phyloP scores from a whole-genome alignment of 2,329 filamentous ascomycete genomes.

The Fusarium humuli region DNA sequence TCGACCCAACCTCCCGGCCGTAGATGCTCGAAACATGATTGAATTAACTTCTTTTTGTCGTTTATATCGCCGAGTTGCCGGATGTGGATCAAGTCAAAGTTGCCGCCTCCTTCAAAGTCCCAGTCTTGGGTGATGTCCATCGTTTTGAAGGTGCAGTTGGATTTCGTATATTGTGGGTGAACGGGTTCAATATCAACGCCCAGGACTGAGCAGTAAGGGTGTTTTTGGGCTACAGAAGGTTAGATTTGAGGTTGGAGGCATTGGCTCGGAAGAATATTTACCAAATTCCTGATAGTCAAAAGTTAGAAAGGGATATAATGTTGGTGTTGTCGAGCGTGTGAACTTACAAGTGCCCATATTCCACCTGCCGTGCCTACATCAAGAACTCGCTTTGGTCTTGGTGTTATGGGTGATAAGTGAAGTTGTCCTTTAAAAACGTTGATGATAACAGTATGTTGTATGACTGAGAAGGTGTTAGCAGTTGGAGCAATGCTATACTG shows the following conservation, averaged over 20 bases:
- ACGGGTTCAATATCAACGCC: constrained; percentile 41
- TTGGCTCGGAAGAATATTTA: neutral
- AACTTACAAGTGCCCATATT: constrained; percentile 39
- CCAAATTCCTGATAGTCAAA: constrained; percentile 34
- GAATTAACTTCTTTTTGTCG: constrained; percentile 30
- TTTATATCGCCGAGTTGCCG: constrained; percentile 36
- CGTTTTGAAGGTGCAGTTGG: constrained; percentile 35
- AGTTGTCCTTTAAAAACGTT: constrained; percentile 40
- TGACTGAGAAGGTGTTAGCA: constrained; percentile 15
- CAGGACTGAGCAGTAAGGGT: constrained; percentile 37
- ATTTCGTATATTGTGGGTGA: constrained; percentile 25
- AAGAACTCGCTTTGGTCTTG: constrained; percentile 34
- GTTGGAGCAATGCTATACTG: neutral
- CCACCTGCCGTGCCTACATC: constrained; percentile 40
- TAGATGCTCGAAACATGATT: constrained; percentile 35
- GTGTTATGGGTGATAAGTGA: constrained; percentile 34
- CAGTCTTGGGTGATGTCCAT: constrained; percentile 40
- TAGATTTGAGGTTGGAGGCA: neutral
- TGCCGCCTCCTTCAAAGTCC: constrained; percentile 22
- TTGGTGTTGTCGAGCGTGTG: neutral
- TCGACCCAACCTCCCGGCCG: constrained; percentile 44
- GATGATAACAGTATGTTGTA: constrained; percentile 39
- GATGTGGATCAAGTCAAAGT: constrained; percentile 39
- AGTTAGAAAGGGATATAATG: constrained; percentile 6
- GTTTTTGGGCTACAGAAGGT: constrained; percentile 31